Evolutionary conservation across 176 grass and related monocot species (phyloP).

Genomic region (Musa troglodytarum): DNA sequence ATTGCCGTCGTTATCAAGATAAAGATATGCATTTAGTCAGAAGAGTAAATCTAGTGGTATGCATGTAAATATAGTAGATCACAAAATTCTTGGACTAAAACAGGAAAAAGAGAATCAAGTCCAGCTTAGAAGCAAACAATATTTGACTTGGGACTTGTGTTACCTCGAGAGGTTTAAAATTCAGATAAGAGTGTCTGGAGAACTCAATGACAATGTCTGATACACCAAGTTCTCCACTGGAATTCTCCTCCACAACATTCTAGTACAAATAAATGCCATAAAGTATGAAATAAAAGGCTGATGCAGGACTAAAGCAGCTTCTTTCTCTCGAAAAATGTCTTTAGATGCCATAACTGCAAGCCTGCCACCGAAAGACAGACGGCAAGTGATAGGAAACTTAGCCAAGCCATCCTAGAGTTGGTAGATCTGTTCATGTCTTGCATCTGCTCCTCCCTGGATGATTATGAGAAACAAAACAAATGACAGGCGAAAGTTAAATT

Average conservation of each 20-base stretch:
- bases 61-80: too few relatives aligned
- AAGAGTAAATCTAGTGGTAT: too few relatives aligned
- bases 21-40: too few relatives aligned
- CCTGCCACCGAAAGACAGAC: constrained; percentile 76
- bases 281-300: not conserved
- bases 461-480: not conserved
- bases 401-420: constrained; percentile 88
- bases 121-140: not conserved
- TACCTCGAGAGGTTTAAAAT: not conserved
- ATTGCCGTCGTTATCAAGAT: too few relatives aligned
- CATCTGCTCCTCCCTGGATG: constrained; percentile 89
- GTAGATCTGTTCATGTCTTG: constrained; percentile 81
- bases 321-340: constrained; percentile 98
- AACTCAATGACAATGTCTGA: too few relatives aligned
- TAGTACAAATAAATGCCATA: not conserved
- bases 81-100: too few relatives aligned
- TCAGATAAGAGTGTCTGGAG: not conserved
- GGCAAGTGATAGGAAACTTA: constrained; percentile 68
- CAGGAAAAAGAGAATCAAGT: not conserved
- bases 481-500: not conserved
- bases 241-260: too few relatives aligned
- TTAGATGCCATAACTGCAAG: constrained; percentile 86
- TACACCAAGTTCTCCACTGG: too few relatives aligned
- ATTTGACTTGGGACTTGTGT: not conserved
- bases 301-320: constrained; percentile 57